Evolutionary conservation across 2,329 filamentous ascomycete species (phyloP), one percentile per base, ranked within the genome.

Genomic region (Thermomyces lanuginosus): DNA sequence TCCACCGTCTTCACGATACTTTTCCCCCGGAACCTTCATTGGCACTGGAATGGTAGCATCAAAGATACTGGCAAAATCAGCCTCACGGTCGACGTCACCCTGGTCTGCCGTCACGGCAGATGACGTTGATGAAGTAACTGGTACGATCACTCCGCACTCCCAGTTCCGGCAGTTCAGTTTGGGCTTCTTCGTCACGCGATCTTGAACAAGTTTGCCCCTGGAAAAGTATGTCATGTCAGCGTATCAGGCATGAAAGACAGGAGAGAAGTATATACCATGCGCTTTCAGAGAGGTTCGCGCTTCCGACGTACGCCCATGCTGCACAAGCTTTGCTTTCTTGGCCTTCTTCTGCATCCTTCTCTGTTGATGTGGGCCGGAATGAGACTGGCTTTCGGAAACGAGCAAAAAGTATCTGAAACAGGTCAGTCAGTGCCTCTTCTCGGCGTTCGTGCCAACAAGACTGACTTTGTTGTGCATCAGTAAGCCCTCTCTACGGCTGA

Each of bases 101-200:
- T 28, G 29, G n/a, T 36, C 34, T 9, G 40, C 28, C 3, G 25
- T 27, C n/a, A 24, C 30, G 2, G 22, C 22, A 13, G 32, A 16
- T 10, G 23, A 18, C 32, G 35, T 34, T 24, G 18, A 8, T 22
- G 30, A 22, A 15, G 38, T 41, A 13, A 78, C 59, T 6, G 74
- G 72, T 21, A 93, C 48, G 13, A 95, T 41, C 1, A 98, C 79
- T 18, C 89, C 89, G 45, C 83, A 92, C 55, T 95, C 89, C 84
- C 86, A 95, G 49, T 95, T 98, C 29, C 79, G 72, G 50, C 78
- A 83, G 35, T 68, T 83, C 36, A 95, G 62, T 49, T 82, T 92
- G 8, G 72, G 68, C 34, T 67, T 53, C 34, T 74, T 74, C 2
- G 69, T 76, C 5, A 49, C 54, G 38, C 66, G 71, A 41, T 91